Base-by-base conservation (phyloP, 805 yeast genomes). In the Barnettozyma vustinii region DNA sequence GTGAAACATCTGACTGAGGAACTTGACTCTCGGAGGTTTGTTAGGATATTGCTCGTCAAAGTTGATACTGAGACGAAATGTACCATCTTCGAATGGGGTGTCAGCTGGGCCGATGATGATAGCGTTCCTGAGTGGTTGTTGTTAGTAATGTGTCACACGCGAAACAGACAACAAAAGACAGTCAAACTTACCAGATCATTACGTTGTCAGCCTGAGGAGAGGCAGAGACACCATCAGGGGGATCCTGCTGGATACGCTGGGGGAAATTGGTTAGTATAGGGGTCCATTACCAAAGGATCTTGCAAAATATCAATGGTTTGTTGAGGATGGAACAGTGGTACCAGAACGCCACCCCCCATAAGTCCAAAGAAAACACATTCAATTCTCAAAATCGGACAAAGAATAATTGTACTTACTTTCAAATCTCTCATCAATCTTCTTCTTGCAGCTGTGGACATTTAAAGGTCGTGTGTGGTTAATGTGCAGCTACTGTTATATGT, bases 371-470 rank as follows among this genome's bases (percentile, higher is more conserved):
- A 43, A 26, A 13, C 16, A 30, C 16, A 13, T 3, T 30, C 33
- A 30, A 13, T 12, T 12, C 8, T 30, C 33, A 3, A 12, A 30
- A 13, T 12, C 5, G 6, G 3, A 5, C 10, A n/a, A 36, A 9
- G 15, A 10, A n/a, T 21, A 23, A 25, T 3, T 12, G 26, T 6
- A 57, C 85, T 42, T 69, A 84, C 87, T 68, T 90, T 91, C 71
- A 94, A 89, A 70, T 94, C 99, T 68, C 99, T 87, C 98, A 94
- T 94, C 61, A 94, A 81, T 73, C 99, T 83, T 81, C 97, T 86
- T 67, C 96, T 83, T n/a, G 99, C 99, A 15, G 97, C 94, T 8
- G 99, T 94, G 8, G 98, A 91, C 99, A 92, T 92, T 10, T 36
- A 36, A 18, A 4, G 39, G 6, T 36, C 15, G 39, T 36, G 39